phyloP scores from a whole-genome alignment of 257 asterid species.

The Rhazya stricta region DNA sequence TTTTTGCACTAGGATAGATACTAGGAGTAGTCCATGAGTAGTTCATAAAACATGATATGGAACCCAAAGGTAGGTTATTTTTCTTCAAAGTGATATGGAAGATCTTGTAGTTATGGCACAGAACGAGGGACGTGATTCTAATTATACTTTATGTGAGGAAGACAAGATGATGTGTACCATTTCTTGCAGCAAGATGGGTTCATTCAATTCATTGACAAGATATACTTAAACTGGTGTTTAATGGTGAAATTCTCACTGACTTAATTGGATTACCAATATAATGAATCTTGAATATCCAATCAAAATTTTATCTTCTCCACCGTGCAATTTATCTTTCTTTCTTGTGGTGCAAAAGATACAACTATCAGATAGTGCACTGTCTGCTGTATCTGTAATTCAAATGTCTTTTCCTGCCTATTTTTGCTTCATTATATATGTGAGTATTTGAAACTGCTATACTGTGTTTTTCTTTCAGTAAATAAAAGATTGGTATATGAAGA shows the following conservation, averaged over 20 bases:
- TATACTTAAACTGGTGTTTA: not conserved
- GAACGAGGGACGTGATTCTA: not conserved
- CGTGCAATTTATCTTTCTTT: not conserved
- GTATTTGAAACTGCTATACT: not conserved
- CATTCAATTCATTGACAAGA: not conserved
- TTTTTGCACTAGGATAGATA: not conserved
- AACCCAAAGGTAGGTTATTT: not conserved
- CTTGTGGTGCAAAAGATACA: not conserved
- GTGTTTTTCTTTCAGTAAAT: slow-evolving; percentile 54
- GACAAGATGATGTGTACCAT: not conserved
- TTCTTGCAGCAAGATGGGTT: not conserved
- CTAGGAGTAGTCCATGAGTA: not conserved
- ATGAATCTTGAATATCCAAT: not conserved
- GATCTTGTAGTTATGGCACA: not conserved
- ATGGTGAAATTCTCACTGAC: not conserved
- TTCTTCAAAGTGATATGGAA: not conserved
- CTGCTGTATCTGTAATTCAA: not conserved
- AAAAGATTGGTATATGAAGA: slow-evolving; percentile 86
- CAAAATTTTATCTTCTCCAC: not conserved
- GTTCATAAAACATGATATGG: not conserved
- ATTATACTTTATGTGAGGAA: not conserved
- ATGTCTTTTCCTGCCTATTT: not conserved
- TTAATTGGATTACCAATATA: not conserved
- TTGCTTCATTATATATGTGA: not conserved
- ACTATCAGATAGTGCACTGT: not conserved